Evolutionary conservation across 371 early-diverging fungal genomes (phyloP), one percentile per base, ranked within the genome.

Genomic region (Choanephora cucurbitarum): DNA sequence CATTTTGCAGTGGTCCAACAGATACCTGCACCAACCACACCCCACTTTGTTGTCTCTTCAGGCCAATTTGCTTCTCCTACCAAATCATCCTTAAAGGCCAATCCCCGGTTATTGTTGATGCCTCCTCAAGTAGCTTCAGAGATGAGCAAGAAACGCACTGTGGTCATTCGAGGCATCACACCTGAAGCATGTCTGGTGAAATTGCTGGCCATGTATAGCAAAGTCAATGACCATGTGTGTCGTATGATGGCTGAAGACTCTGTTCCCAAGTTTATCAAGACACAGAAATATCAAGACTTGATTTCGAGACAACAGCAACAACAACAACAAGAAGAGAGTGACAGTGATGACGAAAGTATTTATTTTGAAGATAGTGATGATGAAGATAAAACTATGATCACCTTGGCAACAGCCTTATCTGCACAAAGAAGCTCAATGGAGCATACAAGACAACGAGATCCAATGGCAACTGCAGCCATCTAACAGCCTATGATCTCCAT

Each of bases 241-340:
- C 66, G 80, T 17, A 73, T 91, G 24, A 86, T 89, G 87, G 88
- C 91, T 14, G 82, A 83, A 18, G 91, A 91, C 50, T 89, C 89
- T 3, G 83, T 89, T 10, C 89, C 91, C 1, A 91, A 88, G 65
- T 91, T 89, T 62, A 71, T 83, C 11, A 82, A 75, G 55, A 89
- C 91, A 9, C 70, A 79, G 19, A 72, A 72, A 58, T 91, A 91
- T 57, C 67, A 61, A 11, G 56, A 71, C 31, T 44, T 74, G 9
- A 19, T 72, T 4, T 15, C 49, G 23, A 21, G 44, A n/a, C 44
- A 49, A 37, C 24, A 58, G 14, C 17, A 37, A 2, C 13, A 49
- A 13, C 41, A 28, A 19, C 21, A 44, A 15, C 13, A 50, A 19
- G 39, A 21, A 3, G 19, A 41, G 11, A 18, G 40, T 19, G 47